Evolutionary conservation across 2,329 filamentous ascomycete species (phyloP).

Genomic region (Colletotrichum scovillei): DNA sequence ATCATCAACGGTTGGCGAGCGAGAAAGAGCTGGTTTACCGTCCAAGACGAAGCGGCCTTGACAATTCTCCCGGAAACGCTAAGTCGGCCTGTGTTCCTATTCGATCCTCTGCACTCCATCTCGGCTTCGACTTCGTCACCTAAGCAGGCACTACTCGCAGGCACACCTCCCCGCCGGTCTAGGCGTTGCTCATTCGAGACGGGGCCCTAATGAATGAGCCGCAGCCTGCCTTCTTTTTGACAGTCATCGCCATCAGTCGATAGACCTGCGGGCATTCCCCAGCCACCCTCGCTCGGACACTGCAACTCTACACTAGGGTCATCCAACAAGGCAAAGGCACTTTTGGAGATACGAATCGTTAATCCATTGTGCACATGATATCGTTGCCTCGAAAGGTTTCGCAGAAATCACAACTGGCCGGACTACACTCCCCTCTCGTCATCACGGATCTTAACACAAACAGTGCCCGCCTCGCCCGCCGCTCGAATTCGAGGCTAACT

Average conservation of each 20-base stretch:
- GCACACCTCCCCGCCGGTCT: not conserved
- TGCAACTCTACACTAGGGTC: conserved; percentile 16
- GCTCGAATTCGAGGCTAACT: not conserved
- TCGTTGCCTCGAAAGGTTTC: conserved; percentile 1
- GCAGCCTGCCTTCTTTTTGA: conserved; percentile 8
- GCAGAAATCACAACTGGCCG: not conserved
- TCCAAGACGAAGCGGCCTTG: not conserved
- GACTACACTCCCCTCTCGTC: not conserved
- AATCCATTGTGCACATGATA: conserved; percentile 4
- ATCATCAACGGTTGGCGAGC: not conserved
- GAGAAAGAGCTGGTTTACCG: not conserved
- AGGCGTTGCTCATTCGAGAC: not conserved
- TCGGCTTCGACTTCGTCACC: not conserved
- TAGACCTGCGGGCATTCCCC: conserved; percentile 24
- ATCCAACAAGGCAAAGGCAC: conserved; percentile 14
- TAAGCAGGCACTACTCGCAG: not conserved
- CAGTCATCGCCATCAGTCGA: conserved; percentile 23
- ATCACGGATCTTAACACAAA: not conserved
- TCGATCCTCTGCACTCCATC: not conserved
- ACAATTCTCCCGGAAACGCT: conserved; percentile 1
- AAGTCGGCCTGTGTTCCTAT: not conserved
- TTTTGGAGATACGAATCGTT: conserved; percentile 6
- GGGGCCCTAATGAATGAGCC: conserved; percentile 8
- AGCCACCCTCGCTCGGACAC: conserved; percentile 26
- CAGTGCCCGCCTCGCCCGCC: not conserved